Base-by-base conservation (phyloP, 2,329 filamentous ascomycete genomes). In the Colletotrichum camelliae region DNA sequence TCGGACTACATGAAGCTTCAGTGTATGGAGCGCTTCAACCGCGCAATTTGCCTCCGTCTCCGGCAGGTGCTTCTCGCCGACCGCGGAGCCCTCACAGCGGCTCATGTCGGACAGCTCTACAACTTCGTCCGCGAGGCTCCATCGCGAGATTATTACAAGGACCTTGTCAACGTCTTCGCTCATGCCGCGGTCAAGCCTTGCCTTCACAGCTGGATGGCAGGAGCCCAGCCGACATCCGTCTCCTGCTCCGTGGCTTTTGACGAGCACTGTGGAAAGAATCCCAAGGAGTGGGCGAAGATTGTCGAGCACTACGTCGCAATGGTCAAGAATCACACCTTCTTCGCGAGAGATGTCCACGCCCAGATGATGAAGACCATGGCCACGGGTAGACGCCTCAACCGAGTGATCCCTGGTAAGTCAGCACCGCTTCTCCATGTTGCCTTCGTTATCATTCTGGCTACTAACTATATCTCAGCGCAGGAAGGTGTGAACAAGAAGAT, bases 161-260 rank as follows among this genome's bases (percentile, higher is more conserved):
- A 58, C 7, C 37, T 75, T 29, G 16, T 16, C 16, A 29, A 35
- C 16, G 62, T 73, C 10, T 55, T 75, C 18, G 57, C 73, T 8
- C 39, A 71, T 16, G 73, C 73, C 9, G 70, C 61, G 12, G 73
- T 75, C 13, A 75, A 67, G 43, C 73, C 73, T 10, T 75, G 69
- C 39, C 52, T 75, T 48, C 67, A 72, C 3, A 33, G 39, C 21
- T 66, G 29, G 72, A 71, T 66, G 43, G 68, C 9, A 37, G 31
- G 18, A 52, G 24, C 9, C 35, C 55, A n/a, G 21, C 7, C 12
- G 43, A 13, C 24, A 15, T 35, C 31, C 3, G 64, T 70, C 16
- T n/a, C 24, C 31, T 48, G 58, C 24, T 75, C 72, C 16, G 55
- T 65, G 18, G 72, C 72, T 29, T 65, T 60, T 8, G 61, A 72